phyloP scores from a whole-genome alignment of 768 basidiomycete genomes.

The Rhodosporidiobolus sp. region DNA sequence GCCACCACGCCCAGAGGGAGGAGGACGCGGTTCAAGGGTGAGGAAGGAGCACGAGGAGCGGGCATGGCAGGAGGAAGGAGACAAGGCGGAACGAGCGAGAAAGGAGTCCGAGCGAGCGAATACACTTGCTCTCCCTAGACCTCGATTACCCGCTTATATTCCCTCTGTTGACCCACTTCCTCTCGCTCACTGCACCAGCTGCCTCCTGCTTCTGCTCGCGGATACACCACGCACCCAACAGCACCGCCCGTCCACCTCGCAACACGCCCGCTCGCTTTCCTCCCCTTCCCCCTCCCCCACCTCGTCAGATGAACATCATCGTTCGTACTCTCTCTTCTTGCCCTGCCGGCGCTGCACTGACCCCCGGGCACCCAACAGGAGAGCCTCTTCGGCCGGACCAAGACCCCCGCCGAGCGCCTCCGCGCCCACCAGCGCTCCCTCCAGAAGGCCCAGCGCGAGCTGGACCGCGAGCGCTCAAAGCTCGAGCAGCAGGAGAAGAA shows the following conservation, averaged over 20 bases:
- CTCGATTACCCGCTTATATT: no score
- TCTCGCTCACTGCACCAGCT: no score
- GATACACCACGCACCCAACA: background rate
- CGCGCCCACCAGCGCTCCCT: constrained; percentile 94
- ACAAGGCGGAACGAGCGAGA: background rate
- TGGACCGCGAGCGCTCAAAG: constrained; percentile 90
- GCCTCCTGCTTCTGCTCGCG: no score
- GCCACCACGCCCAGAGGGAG: constrained; percentile 19
- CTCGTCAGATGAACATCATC: constrained; percentile 51
- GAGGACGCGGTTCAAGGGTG: background rate
- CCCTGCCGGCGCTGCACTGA: background rate
- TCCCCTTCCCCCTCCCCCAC: background rate
- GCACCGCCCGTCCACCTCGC: background rate
- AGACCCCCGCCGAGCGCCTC: constrained; percentile 93
- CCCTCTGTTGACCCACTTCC: no score
- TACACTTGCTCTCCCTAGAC: no score
- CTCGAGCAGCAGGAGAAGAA: constrained; percentile 97
- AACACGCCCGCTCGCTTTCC: background rate
- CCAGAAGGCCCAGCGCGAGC: constrained; percentile 94
- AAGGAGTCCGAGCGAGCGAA: no score
- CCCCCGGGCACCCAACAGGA: constrained; percentile 51
- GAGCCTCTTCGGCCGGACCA: constrained; percentile 85
- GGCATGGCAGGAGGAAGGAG: background rate
- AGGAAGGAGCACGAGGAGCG: background rate
- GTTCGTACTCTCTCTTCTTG: constrained; percentile 40